Evolutionary conservation across 768 basidiomycete genomes (phyloP).

Genomic region (Lactarius hengduanensis): DNA sequence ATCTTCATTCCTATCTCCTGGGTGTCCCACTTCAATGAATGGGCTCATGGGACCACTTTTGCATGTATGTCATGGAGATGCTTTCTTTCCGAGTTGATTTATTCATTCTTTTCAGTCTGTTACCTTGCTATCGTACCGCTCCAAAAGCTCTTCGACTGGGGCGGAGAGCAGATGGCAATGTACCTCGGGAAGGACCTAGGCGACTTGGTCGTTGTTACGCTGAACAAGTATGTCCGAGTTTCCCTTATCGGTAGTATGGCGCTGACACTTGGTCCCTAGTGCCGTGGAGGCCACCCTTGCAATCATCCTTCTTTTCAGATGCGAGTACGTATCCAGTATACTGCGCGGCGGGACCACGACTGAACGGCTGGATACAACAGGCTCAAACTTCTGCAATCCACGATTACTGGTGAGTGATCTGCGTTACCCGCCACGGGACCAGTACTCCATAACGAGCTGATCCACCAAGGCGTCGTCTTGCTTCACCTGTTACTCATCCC

Average conservation of each 20-base stretch:
- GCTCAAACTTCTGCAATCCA: constrained; percentile 63
- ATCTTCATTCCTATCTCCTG: constrained; percentile 34
- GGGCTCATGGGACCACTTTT: constrained; percentile 27
- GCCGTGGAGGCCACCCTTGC: constrained; percentile 71
- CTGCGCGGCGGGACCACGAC: neutral
- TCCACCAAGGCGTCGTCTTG: constrained; percentile 56
- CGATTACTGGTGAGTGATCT: constrained; percentile 50
- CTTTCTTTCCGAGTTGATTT: neutral
- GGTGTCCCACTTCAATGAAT: constrained; percentile 32
- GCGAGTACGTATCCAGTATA: constrained; percentile 54
- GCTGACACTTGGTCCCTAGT: constrained; percentile 36
- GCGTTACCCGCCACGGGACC: constrained; percentile 9
- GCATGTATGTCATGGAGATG: constrained; percentile 26
- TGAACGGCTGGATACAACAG: constrained; percentile 35
- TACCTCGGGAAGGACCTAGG: constrained; percentile 60
- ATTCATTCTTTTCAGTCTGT: constrained; percentile 43
- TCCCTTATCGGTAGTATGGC: neutral
- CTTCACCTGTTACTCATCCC: constrained; percentile 71
- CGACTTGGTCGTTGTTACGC: constrained; percentile 60
- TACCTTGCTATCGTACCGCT: constrained; percentile 67
- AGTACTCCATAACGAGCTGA: neutral
- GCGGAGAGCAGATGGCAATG: constrained; percentile 53
- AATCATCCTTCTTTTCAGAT: constrained; percentile 61
- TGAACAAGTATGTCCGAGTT: constrained; percentile 55
- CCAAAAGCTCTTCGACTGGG: constrained; percentile 65